Evolutionary conservation across 345 rosid genomes (phyloP).

Genomic region (Triadica sebifera): DNA sequence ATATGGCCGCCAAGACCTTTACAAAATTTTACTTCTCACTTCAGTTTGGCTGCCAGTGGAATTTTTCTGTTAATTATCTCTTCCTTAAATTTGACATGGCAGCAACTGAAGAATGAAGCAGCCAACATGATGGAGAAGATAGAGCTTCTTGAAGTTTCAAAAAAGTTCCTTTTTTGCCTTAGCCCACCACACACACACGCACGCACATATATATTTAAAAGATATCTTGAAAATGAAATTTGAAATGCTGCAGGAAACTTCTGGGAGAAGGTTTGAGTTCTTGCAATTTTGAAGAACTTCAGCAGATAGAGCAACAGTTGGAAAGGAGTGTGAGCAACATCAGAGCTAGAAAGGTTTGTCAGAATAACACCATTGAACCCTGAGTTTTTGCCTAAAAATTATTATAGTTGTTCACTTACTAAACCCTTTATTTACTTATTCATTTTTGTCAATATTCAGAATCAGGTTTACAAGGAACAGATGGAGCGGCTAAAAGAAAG

Average conservation of each 20-base stretch:
- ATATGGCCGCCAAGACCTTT: too few relatives aligned
- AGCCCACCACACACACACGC: too few relatives aligned
- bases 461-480: constrained; percentile 66
- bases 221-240: neutral
- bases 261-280: constrained; percentile 39
- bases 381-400: neutral
- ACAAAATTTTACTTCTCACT: neutral
- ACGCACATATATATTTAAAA: too few relatives aligned
- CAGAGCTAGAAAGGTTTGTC: constrained; percentile 39
- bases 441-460: constrained; percentile 36
- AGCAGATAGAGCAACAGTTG: constrained; percentile 39
- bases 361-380: neutral
- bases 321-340: constrained; percentile 37
- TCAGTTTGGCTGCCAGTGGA: neutral
- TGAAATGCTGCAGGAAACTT: constrained; percentile 31
- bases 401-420: neutral
- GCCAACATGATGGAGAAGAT: constrained; percentile 69
- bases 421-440: too few relatives aligned
- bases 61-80: neutral
- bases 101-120: constrained; percentile 78
- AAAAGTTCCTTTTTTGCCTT: constrained; percentile 38
- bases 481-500: constrained; percentile 60
- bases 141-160: constrained; percentile 70
- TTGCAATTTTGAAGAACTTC: constrained; percentile 41
- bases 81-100: constrained; percentile 30